Evolutionary conservation across 371 early-diverging fungal species (phyloP).

Genomic region (Apophysomyces ossiformis): DNA sequence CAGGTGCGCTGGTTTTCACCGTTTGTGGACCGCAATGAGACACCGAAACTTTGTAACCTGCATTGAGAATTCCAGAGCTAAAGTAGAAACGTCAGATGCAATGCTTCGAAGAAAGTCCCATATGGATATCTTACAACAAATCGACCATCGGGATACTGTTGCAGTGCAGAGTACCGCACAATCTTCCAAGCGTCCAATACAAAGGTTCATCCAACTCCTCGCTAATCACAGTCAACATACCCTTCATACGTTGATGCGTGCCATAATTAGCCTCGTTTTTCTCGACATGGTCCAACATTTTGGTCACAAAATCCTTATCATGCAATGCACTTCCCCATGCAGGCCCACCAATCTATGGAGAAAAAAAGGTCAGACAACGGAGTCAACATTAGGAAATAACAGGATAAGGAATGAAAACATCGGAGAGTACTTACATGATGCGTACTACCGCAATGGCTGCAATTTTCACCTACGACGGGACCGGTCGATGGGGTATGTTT

Average conservation of each 20-base stretch:
- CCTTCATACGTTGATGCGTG: slow-evolving; percentile 88
- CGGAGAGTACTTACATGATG: slow-evolving; percentile 61
- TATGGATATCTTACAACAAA: slow-evolving; percentile 32
- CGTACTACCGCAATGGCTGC: slow-evolving; percentile 74
- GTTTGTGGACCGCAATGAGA: slow-evolving; percentile 88
- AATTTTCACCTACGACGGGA: slow-evolving; percentile 65
- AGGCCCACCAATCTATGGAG: slow-evolving; percentile 91
- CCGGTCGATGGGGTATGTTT: slow-evolving; percentile 68
- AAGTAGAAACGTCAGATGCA: neutral
- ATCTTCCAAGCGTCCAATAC: slow-evolving; percentile 75
- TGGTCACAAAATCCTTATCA: slow-evolving; percentile 74
- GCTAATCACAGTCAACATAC: slow-evolving; percentile 92
- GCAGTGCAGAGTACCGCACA: slow-evolving; percentile 74
- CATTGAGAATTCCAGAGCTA: slow-evolving; percentile 92
- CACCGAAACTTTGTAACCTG: slow-evolving; percentile 90
- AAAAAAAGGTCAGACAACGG: neutral
- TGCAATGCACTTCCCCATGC: slow-evolving; percentile 91
- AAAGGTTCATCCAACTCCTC: slow-evolving; percentile 88
- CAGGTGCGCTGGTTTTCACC: slow-evolving; percentile 97
- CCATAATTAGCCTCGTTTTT: slow-evolving; percentile 62
- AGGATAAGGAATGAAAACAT: neutral
- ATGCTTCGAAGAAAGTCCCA: neutral
- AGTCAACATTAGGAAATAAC: neutral
- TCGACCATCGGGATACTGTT: slow-evolving; percentile 51
- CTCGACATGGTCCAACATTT: slow-evolving; percentile 76